Percentiles rank a stretch among this genome's conserved stretches.
phyloP scores from a whole-genome alignment of 164 flowering plant species.

The Echeveria elegans region DNA sequence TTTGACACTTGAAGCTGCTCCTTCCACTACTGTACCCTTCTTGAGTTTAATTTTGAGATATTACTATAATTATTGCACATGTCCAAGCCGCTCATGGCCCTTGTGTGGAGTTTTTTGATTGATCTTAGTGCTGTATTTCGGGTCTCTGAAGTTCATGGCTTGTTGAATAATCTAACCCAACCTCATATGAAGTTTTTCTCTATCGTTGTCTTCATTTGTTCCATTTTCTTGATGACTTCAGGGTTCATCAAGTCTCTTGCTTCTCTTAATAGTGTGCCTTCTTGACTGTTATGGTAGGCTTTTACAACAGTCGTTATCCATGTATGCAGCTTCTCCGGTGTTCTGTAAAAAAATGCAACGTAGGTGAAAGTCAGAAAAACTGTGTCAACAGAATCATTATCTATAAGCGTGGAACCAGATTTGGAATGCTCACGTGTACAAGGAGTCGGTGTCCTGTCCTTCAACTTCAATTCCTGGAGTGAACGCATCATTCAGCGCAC shows the following conservation, averaged over 20 bases:
- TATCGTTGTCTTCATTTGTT: neutral
- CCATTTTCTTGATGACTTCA: constrained; percentile 7
- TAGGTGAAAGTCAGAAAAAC: neutral
- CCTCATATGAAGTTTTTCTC: constrained; percentile 9
- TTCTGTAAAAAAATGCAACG: constrained; percentile 26
- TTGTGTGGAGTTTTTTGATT: too few relatives aligned
- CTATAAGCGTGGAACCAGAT: neutral
- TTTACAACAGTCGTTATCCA: constrained; percentile 47
- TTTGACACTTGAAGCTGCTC: neutral
- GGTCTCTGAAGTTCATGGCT: neutral
- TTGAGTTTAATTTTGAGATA: neutral
- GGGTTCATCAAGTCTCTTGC: constrained; percentile 10
- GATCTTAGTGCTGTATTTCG: too few relatives aligned
- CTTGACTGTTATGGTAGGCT: constrained; percentile 49
- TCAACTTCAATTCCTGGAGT: constrained; percentile 86
- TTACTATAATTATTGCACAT: neutral
- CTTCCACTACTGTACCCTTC: neutral
- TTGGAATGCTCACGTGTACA: constrained; percentile 69
- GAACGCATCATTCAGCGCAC: constrained; percentile 73
- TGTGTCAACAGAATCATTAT: too few relatives aligned
- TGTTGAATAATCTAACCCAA: neutral
- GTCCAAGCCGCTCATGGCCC: too few relatives aligned
- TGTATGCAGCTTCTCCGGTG: constrained; percentile 57
- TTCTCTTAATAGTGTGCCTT: constrained; percentile 20
- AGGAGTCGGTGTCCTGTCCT: constrained; percentile 55